Evolutionary conservation across 371 early-diverging fungal species (phyloP).

Genomic region (Mortierella sp.): DNA sequence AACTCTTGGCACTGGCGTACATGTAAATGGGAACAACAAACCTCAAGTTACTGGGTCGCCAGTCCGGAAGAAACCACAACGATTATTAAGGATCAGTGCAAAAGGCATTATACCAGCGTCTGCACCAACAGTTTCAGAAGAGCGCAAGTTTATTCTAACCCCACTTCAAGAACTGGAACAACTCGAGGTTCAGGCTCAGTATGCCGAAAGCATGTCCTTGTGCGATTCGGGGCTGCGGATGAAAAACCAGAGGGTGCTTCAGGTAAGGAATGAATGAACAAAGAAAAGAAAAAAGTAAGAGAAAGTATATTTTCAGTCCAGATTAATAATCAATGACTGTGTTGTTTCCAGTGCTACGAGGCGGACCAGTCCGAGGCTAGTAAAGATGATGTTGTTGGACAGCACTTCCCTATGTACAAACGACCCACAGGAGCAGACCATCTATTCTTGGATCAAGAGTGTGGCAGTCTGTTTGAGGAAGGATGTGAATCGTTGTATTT

Average conservation of each 20-base stretch:
- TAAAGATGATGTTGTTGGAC: constrained; percentile 43
- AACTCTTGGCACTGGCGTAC: background rate
- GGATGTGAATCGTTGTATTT: constrained; percentile 30
- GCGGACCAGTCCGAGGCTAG: constrained; percentile 37
- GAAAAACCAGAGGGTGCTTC: constrained; percentile 22
- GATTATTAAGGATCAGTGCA: constrained; percentile 45
- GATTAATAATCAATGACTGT: background rate
- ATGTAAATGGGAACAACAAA: background rate
- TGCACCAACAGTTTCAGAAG: constrained; percentile 11
- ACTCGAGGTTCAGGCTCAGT: constrained; percentile 23
- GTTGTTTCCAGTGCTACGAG: constrained; percentile 35
- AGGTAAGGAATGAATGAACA: constrained; percentile 26
- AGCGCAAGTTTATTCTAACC: background rate
- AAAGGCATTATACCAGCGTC: constrained; percentile 41
- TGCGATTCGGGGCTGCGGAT: constrained; percentile 42
- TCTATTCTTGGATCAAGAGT: constrained; percentile 40
- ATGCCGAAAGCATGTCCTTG: constrained; percentile 49
- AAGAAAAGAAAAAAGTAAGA: background rate
- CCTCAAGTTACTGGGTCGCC: constrained; percentile 11
- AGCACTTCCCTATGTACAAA: constrained; percentile 34
- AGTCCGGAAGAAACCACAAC: constrained; percentile 37
- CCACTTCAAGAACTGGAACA: constrained; percentile 32
- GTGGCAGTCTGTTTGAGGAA: constrained; percentile 33
- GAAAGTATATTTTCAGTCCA: background rate
- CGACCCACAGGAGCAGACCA: constrained; percentile 43